These are phyloP conservation scores for Euphrasia confusa DNA, from an alignment of 257 asterid genomes.

Conservation along the genomic window DNA sequence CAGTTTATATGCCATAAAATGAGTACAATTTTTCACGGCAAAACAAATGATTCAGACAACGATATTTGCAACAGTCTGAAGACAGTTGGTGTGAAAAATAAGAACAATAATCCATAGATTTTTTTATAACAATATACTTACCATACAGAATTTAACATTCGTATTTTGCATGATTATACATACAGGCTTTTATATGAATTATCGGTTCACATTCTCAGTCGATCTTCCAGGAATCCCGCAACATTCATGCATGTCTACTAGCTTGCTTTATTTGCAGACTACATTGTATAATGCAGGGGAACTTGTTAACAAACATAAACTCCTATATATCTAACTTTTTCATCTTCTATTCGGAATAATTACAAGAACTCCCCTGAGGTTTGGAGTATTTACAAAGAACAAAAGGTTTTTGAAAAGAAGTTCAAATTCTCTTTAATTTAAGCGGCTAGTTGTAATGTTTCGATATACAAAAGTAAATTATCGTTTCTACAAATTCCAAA, in stretches of 20 bases:
- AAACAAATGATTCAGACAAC: too few species aligned
- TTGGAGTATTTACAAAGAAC: background rate
- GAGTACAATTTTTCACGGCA: too few species aligned
- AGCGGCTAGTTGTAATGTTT: background rate
- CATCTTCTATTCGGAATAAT: background rate
- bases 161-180: background rate
- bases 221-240: conserved; percentile 8
- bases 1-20: too few species aligned
- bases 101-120: too few species aligned
- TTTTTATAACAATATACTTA: too few species aligned
- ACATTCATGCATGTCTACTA: conserved; percentile 14
- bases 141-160: background rate
- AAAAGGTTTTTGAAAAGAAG: background rate
- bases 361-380: background rate
- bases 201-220: background rate
- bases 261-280: conserved; percentile 37
- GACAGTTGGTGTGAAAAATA: too few species aligned
- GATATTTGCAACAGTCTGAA: too few species aligned
- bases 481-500: too few species aligned
- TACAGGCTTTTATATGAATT: background rate
- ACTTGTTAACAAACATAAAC: background rate
- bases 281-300: conserved; percentile 5
- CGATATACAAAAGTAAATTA: too few species aligned
- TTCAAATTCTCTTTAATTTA: too few species aligned
- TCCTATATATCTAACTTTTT: background rate